A percentile compares a stretch with the other conserved stretches of the same genome.
Conservation (phyloP, 2,329 filamentous ascomycete genomes). For the Scedosporium apiospermum region DNA sequence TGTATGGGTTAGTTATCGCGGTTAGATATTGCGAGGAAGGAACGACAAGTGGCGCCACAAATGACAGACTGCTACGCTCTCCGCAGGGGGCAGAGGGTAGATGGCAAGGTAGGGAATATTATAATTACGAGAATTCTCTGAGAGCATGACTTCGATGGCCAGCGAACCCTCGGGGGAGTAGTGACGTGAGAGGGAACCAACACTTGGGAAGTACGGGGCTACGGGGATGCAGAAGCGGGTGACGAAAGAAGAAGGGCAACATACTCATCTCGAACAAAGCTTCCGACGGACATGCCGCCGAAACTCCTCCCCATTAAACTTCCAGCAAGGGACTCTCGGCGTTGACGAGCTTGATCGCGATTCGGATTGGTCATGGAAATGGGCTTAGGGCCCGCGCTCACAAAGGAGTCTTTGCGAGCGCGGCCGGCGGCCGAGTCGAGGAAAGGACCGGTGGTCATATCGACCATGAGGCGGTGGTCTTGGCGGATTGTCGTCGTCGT, state of each 20-base stretch:
- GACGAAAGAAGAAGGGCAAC: slow-evolving; percentile 27
- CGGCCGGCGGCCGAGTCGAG: slow-evolving; percentile 48
- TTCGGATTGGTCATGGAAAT: slow-evolving; percentile 59
- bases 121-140: background rate
- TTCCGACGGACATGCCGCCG: slow-evolving; percentile 92
- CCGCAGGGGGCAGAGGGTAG: background rate
- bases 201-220: slow-evolving; percentile 10
- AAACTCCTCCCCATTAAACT: slow-evolving; percentile 77
- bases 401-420: slow-evolving; percentile 55
- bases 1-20: slow-evolving; percentile 13
- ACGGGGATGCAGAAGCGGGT: slow-evolving; percentile 6
- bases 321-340: slow-evolving; percentile 53
- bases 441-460: slow-evolving; percentile 50
- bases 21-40: background rate
- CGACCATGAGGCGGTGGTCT: slow-evolving; percentile 17
- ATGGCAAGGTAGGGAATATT: background rate
- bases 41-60: background rate
- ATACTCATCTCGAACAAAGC: slow-evolving; percentile 97
- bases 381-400: slow-evolving; percentile 55
- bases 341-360: slow-evolving; percentile 46
- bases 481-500: background rate
- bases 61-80: background rate
- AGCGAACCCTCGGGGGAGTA: slow-evolving; percentile 1
- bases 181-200: background rate
- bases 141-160: no score